Conservation (phyloP, 1,284 basidiomycete species). For the Cystobasidium pallidum region DNA sequence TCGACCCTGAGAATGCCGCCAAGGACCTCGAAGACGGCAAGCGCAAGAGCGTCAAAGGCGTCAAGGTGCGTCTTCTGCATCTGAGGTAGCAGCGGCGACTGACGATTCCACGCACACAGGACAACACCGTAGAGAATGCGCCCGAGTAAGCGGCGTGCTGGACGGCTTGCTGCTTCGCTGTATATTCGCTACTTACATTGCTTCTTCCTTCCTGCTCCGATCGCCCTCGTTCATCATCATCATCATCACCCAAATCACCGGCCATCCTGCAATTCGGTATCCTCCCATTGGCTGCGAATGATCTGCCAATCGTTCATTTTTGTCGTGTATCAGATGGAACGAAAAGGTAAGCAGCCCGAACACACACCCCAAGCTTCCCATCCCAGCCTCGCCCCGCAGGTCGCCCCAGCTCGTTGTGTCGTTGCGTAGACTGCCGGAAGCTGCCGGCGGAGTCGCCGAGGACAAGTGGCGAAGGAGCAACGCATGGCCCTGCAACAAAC, state of each 20-base stretch:
- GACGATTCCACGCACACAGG: not conserved
- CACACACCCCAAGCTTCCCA: not conserved
- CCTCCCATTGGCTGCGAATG: conserved; percentile 3
- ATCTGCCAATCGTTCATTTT: not conserved
- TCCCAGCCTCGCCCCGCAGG: too few relatives aligned
- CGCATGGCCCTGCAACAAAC: too few relatives aligned
- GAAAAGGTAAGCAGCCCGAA: conserved; percentile 40
- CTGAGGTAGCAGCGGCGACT: not conserved
- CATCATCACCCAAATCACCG: not conserved
- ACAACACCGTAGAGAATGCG: conserved; percentile 18
- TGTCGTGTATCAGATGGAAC: conserved; percentile 39
- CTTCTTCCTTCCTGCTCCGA: conserved; percentile 4
- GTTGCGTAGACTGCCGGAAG: not conserved
- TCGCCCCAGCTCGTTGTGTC: not conserved
- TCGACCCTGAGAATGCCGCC: conserved; percentile 40
- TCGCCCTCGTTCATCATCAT: not conserved
- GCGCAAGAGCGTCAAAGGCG: conserved; percentile 34
- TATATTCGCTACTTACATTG: not conserved
- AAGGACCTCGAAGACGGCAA: conserved; percentile 33
- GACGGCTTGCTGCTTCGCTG: not conserved
- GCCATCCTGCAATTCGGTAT: not conserved
- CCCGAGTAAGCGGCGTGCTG: conserved; percentile 22
- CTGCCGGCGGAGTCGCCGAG: too few relatives aligned
- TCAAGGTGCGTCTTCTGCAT: conserved; percentile 18
- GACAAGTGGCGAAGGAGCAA: not conserved